Base-by-base conservation (phyloP, 352 stramenopile genomes). In the Phytophthora multivora region DNA sequence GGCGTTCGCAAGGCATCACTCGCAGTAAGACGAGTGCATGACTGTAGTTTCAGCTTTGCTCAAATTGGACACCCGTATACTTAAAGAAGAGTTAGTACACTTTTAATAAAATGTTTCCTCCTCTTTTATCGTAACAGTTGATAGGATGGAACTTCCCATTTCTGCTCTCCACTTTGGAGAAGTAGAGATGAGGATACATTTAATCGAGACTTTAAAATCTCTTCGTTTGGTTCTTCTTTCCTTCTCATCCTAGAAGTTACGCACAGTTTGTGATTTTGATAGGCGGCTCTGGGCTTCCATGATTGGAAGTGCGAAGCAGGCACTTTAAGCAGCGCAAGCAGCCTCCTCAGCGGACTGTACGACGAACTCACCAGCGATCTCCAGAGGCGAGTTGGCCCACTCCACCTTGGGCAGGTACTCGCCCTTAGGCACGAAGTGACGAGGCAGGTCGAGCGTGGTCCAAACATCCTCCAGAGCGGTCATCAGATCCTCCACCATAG, bases 401-500 rank as follows among this genome's bases (percentile, higher is more conserved):
- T 84, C 76, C 23, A 96, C 88, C 67, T 89, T 84, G 13, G 88
- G 86, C 43, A 95, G 62, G 63, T 94, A 88, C 54, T 92, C 77
- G 7, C 80, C 82, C 15, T 80, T 68, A 5, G 78, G 66, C 15
- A 79, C 73, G 51, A 86, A 93, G 50, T 77, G 73, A 50, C 88
- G 79, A 9, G 82, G 79, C 12, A 97, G 57, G 59, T 88, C 87
- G 21, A 97, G 77, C 63, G 85, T 89, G 18, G 84, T 90, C 88
- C 88, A 97, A 3, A 97, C 89, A 43, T 94, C 78, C 45, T 96
- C 79, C 19, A 97, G 73, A 43, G 88, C 86, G 11, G 62, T 69
- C 53, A 97, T 73, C 36, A 97, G 69, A 51, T 96, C 67, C 45
- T 93, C 80, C 57, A 97, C 91, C 88, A 96, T 96, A 55, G 86